A percentile compares a stretch with the other conserved stretches of the same genome.
Conservation (phyloP, 306 rosid genomes). For the Inga laurina region DNA sequence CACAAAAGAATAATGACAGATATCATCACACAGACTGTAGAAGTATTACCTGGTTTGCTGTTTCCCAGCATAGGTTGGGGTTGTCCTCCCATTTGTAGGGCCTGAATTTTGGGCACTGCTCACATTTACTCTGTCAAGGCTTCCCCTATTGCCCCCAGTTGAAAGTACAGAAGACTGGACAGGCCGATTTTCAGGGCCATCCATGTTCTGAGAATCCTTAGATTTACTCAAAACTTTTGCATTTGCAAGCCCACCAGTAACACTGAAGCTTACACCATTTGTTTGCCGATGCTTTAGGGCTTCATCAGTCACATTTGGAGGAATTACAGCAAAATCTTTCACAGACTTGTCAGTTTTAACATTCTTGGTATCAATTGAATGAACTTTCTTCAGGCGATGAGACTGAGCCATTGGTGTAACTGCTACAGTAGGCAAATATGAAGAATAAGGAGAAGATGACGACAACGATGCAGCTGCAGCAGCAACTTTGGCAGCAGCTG, state of each 20-base stretch:
- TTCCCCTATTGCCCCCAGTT: slow-evolving; percentile 61
- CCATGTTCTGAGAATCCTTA: slow-evolving; percentile 61
- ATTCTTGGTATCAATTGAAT: slow-evolving; percentile 55
- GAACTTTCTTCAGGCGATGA: slow-evolving; percentile 66
- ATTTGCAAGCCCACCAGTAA: slow-evolving; percentile 59
- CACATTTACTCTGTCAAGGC: slow-evolving; percentile 46
- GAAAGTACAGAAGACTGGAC: slow-evolving; percentile 54
- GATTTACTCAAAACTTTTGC: slow-evolving; percentile 68
- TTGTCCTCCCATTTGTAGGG: slow-evolving; percentile 68
- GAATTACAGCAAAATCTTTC: slow-evolving; percentile 33
- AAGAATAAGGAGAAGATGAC: slow-evolving; percentile 68
- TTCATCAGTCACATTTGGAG: slow-evolving; percentile 44
- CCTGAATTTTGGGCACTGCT: slow-evolving; percentile 50
- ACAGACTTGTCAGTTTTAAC: slow-evolving; percentile 42
- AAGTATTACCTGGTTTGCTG: slow-evolving; percentile 66
- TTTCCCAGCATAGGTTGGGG: slow-evolving; percentile 51
- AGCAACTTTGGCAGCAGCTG: slow-evolving; percentile 94
- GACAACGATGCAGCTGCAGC: slow-evolving; percentile 87
- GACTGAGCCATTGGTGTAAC: slow-evolving; percentile 94
- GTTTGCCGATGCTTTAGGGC: slow-evolving; percentile 62
- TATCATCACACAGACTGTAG: background rate
- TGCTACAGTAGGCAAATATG: slow-evolving; percentile 79
- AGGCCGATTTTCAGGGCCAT: slow-evolving; percentile 54
- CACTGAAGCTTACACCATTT: slow-evolving; percentile 62
- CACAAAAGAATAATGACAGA: slow-evolving; percentile 13